Conservation (phyloP, 75 land plant genomes). For the Isoetes taiwanensis region DNA sequence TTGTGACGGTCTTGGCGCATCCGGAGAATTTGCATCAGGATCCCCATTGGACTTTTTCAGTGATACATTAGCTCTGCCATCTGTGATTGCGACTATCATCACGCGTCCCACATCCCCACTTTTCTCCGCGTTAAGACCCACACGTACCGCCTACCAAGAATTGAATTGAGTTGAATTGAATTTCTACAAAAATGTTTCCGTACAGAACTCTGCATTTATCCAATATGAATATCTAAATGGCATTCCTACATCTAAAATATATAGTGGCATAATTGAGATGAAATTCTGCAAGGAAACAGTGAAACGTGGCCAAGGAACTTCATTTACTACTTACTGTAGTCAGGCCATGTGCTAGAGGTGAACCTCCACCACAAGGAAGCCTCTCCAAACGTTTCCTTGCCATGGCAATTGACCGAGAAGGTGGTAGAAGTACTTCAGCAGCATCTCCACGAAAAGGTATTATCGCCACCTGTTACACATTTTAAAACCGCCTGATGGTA, state of each 20-base stretch:
- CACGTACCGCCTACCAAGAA: slow-evolving; percentile 74
- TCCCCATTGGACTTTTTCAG: slow-evolving; percentile 85
- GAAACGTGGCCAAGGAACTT: too few species aligned
- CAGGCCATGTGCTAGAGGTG: slow-evolving; percentile 96
- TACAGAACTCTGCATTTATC: background rate
- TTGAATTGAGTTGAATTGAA: too few species aligned
- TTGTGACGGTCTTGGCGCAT: slow-evolving; percentile 73
- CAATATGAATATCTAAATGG: background rate
- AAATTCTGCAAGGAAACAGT: too few species aligned
- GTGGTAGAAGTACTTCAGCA: slow-evolving; percentile 94
- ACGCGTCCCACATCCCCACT: slow-evolving; percentile 98
- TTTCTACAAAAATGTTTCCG: too few species aligned
- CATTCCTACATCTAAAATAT: background rate
- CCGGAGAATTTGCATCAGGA: slow-evolving; percentile 48
- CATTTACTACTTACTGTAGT: slow-evolving; percentile 78
- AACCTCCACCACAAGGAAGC: slow-evolving; percentile 98
- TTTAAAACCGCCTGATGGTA: background rate
- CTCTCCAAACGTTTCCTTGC: slow-evolving; percentile 93
- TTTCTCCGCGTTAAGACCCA: slow-evolving; percentile 94
- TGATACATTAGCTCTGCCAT: slow-evolving; percentile 91
- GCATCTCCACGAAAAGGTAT: slow-evolving; percentile 94
- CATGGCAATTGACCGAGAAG: slow-evolving; percentile 96
- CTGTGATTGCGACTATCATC: slow-evolving; percentile 97
- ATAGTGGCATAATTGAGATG: background rate
- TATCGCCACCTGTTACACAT: slow-evolving; percentile 55